Percentiles rank a stretch among this genome's conserved stretches.
These are phyloP conservation scores for Elsinoe batatas DNA, from an alignment of 2,329 filamentous ascomycete genomes.

Conservation along the genomic window DNA sequence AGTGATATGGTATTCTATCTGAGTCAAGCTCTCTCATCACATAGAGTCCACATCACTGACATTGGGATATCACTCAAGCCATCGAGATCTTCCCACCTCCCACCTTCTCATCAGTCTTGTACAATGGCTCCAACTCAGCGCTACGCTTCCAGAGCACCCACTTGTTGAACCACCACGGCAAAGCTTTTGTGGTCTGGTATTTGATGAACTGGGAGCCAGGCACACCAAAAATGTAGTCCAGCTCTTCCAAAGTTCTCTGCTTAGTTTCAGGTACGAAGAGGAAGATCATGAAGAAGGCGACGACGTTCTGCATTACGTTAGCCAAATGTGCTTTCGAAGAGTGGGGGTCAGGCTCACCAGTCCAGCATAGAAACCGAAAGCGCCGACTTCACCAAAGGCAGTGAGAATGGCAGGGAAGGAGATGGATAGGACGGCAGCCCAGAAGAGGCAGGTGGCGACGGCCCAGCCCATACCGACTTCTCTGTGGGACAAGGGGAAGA, in stretches of 20 bases:
- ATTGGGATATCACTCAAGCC: not conserved
- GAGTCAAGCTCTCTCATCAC: too few relatives aligned
- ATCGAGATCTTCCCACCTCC: not conserved
- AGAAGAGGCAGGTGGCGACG: conserved; percentile 37
- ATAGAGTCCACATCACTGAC: too few relatives aligned
- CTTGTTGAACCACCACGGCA: conserved; percentile 40
- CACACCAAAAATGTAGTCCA: conserved; percentile 40
- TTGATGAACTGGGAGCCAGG: conserved; percentile 31
- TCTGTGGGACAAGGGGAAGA: conserved; percentile 25
- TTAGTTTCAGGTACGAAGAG: conserved; percentile 44
- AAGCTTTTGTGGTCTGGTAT: conserved; percentile 25
- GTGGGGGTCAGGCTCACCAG: not conserved
- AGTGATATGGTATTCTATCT: too few relatives aligned
- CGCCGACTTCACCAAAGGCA: conserved; percentile 42
- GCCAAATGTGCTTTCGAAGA: not conserved
- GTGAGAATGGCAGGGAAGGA: conserved; percentile 40
- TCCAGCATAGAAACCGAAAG: conserved; percentile 51
- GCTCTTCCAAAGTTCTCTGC: conserved; percentile 46
- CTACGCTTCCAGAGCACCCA: conserved; percentile 31
- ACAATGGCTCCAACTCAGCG: conserved; percentile 16
- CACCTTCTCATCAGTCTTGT: conserved; percentile 6
- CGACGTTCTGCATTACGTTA: conserved; percentile 43
- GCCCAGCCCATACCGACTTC: conserved; percentile 24
- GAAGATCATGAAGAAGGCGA: conserved; percentile 55
- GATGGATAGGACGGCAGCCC: conserved; percentile 41